phyloP scores from a whole-genome alignment of 148 eudicot species.

The Vaccinium myrtillus region DNA sequence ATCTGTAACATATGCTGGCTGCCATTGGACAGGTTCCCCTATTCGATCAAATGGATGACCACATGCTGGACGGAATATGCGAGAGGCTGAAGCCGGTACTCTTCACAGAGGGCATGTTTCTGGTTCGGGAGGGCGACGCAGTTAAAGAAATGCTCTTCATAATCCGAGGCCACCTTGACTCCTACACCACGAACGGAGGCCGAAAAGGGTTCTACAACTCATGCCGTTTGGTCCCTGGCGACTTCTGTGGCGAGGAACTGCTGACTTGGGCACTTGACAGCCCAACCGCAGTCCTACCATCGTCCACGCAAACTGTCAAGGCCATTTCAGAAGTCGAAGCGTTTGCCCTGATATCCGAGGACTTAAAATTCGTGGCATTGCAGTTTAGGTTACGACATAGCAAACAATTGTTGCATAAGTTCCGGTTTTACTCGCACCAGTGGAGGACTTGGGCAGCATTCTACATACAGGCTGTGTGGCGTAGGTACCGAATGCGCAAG shows the following conservation, averaged over 20 bases:
- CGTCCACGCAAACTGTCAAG: slow-evolving; percentile 52
- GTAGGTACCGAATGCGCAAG: slow-evolving; percentile 35
- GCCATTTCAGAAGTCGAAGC: slow-evolving; percentile 53
- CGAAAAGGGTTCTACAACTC: slow-evolving; percentile 51
- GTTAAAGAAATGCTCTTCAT: slow-evolving; percentile 60
- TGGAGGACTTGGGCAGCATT: slow-evolving; percentile 64
- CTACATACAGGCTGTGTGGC: slow-evolving; percentile 51
- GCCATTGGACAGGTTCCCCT: slow-evolving; percentile 43
- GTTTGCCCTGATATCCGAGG: slow-evolving; percentile 41
- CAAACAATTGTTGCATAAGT: slow-evolving; percentile 45
- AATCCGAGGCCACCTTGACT: slow-evolving; percentile 58
- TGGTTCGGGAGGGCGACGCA: slow-evolving; percentile 51
- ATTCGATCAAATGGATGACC: slow-evolving; percentile 55
- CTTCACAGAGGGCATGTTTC: slow-evolving; percentile 40
- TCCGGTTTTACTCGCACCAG: slow-evolving; percentile 52
- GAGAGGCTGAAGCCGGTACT: slow-evolving; percentile 59
- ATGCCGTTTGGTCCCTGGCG: slow-evolving; percentile 43
- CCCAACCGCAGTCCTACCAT: slow-evolving; percentile 42
- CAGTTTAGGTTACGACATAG: slow-evolving; percentile 47
- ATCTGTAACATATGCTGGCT: neutral
- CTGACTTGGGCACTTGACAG: slow-evolving; percentile 59
- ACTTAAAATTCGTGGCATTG: slow-evolving; percentile 43
- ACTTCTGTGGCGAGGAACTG: slow-evolving; percentile 61
- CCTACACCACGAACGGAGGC: slow-evolving; percentile 52
- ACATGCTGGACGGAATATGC: slow-evolving; percentile 51